Evolutionary conservation across 495 filamentous ascomycete genomes (phyloP), one percentile per base, ranked within the genome.

Genomic region (Neurospora sp.): DNA sequence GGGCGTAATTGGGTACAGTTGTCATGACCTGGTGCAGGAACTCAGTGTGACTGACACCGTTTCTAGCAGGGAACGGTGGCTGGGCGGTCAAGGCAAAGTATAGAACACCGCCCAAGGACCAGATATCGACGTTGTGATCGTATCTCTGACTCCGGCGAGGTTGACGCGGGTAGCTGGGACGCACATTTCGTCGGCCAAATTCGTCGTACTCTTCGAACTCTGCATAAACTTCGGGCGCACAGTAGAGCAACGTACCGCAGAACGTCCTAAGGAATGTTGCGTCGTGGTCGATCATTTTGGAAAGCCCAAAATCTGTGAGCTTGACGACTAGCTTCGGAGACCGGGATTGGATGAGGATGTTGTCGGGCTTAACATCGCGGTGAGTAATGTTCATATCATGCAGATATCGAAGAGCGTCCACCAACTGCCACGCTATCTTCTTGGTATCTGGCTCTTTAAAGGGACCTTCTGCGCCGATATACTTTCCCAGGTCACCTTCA

Each of bases 341-440:
- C 2, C 88, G 77, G 2, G 88, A 91, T 9, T 87, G 83, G 74
- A 98, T 91, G 37, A 99, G 84, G 73, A 99, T 97, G 78, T 99
- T 99, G 82, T 98, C 96, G 0, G 96, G 96, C 80, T 99, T 99
- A 77, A 99, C 93, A 81, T 99, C 96, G 5, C 96, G 92, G 83
- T 99, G 96, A 0, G 95, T 97, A 76, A 99, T 97, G 69, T 89
- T 91, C 76, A 89, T 90, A 41, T 86, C 82, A 77, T 99, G 96
- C 12, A 98, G 85, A 79, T 99, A 97, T n/a, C 88, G 89, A 16
- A 99, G 84, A 9, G 94, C 94, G 70, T 89, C 86, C 11, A 98
- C 81, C 20, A 98, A 85, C 79, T 99, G 96, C 3, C 83, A 82
- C 6, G 93, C 87, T 76, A 97, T 92, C 5, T 82, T 84, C 77